Evolutionary conservation across 192 early-diverging fungal species (phyloP).

Genomic region (Phlyctochytrium arcticum): DNA sequence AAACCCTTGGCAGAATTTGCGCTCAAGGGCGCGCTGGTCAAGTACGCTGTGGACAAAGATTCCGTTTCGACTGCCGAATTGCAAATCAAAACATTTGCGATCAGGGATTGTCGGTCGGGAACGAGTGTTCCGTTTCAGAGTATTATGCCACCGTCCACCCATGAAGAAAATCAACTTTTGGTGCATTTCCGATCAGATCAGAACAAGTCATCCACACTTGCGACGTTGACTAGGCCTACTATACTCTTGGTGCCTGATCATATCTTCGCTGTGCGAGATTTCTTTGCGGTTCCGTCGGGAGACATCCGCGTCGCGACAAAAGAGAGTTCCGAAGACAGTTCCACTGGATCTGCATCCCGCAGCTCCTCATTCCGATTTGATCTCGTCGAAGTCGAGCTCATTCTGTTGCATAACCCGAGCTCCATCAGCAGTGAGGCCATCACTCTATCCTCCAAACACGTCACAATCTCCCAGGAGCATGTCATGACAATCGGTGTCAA

Average conservation of each 20-base stretch:
- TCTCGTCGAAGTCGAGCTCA: constrained; percentile 75
- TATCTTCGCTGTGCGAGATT: constrained; percentile 70
- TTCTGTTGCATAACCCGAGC: constrained; percentile 75
- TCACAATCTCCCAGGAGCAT: constrained; percentile 75
- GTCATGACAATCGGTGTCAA: constrained; percentile 71
- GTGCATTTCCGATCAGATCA: constrained; percentile 36
- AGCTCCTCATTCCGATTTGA: constrained; percentile 70
- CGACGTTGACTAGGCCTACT: constrained; percentile 78
- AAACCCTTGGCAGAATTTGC: constrained; percentile 12
- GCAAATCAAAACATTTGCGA: constrained; percentile 63
- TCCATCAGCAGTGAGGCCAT: constrained; percentile 78
- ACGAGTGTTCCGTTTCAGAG: constrained; percentile 77
- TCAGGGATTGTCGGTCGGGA: constrained; percentile 75
- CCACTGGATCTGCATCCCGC: not conserved
- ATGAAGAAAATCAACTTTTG: constrained; percentile 59
- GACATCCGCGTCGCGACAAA: not conserved
- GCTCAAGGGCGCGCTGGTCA: not conserved
- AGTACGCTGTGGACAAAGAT: not conserved
- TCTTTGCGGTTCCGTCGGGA: constrained; percentile 48
- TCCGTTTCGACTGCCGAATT: constrained; percentile 62
- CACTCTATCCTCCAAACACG: constrained; percentile 73
- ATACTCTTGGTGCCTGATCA: constrained; percentile 86
- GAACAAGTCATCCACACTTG: constrained; percentile 50
- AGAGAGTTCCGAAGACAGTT: not conserved
- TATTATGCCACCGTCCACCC: constrained; percentile 67